Base-by-base conservation (phyloP, 2,329 filamentous ascomycete species). In the Colletotrichum sp. region DNA sequence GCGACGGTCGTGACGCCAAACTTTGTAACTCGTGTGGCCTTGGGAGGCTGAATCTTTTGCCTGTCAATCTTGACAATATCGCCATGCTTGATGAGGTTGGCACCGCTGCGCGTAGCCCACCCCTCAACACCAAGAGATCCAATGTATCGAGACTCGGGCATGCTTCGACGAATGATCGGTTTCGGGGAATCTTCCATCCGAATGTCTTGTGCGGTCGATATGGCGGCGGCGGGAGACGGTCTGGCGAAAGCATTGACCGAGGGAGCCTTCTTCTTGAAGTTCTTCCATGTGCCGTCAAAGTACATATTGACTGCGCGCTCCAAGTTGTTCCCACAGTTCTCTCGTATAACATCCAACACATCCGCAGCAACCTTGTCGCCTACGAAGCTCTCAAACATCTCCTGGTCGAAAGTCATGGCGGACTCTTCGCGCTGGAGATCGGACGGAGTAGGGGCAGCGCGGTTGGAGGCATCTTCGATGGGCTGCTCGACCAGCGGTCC, bases 111-210 rank as follows among this genome's bases (percentile, higher is more conserved):
- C 5, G 96, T 99, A 8, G 95, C 93, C 97, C 97, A 99, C 6
- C 93, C 97, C 70, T 94, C 95, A 6, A 95, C 96, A 10, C 97
- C 97, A 84, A 99, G 97, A 0, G 96, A 95, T 22, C 97, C 97
- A 76, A 99, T 91, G 80, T 99, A 99, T 81, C 97, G 86, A 39
- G 81, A 83, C 4, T 83, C 80, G 0, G 88, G 86, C 71, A 86
- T 85, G 6, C 76, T 80, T 28, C 77, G 79, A 44, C 77, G 74
- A 55, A 79, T 68, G 9, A 76, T 59, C 8, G 71, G 74, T 28
- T 72, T 78, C 44, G 62, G 63, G 3, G 30, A 22, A 6, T 74
- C 76, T 52, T 62, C 52, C 65, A 67, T 36, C 13, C 55, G 30
- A 5, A 39, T 15, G n/a, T 71, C 39, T 70, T 52, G 65, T 5